A percentile compares a stretch with the other conserved stretches of the same genome.
Conservation (phyloP, 352 stramenopile species). For the Pythium coloratum region DNA sequence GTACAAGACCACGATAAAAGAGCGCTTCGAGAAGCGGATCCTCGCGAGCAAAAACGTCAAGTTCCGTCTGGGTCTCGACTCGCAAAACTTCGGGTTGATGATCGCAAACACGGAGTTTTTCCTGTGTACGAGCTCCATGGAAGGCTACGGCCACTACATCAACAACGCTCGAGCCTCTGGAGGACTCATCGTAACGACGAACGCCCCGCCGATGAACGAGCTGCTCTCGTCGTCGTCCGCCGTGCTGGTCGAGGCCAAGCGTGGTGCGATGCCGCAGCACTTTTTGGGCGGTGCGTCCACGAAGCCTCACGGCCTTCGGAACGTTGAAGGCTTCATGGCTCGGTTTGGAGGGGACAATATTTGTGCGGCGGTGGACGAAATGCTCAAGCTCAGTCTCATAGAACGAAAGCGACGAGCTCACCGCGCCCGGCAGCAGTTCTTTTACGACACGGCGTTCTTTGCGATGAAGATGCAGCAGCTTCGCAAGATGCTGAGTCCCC, state of each 20-base stretch:
- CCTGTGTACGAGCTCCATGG: conserved; percentile 48
- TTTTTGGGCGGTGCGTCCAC: conserved; percentile 42
- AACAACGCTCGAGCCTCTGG: conserved; percentile 44
- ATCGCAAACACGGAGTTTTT: conserved; percentile 49
- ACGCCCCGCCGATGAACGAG: conserved; percentile 58
- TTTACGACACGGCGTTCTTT: conserved; percentile 63
- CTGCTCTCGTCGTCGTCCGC: conserved; percentile 40
- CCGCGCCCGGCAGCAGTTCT: conserved; percentile 46
- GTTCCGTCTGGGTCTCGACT: conserved; percentile 33
- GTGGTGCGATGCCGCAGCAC: conserved; percentile 35
- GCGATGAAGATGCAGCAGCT: conserved; percentile 50
- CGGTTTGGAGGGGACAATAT: no score
- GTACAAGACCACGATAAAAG: conserved; percentile 33
- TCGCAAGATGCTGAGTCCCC: not conserved
- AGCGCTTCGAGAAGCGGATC: conserved; percentile 6
- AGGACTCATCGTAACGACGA: conserved; percentile 39
- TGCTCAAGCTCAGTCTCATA: no score
- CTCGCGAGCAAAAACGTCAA: conserved; percentile 22
- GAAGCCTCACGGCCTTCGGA: no score
- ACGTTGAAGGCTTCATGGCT: no score
- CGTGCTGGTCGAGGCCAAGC: conserved; percentile 34
- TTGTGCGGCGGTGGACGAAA: no score
- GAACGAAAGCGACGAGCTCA: no score
- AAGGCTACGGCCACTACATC: conserved; percentile 62
- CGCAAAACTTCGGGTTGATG: conserved; percentile 42